A percentile compares a stretch with the other conserved stretches of the same genome.
phyloP scores from a whole-genome alignment of 2,329 filamentous ascomycete genomes.

The Diaporthe amygdali region DNA sequence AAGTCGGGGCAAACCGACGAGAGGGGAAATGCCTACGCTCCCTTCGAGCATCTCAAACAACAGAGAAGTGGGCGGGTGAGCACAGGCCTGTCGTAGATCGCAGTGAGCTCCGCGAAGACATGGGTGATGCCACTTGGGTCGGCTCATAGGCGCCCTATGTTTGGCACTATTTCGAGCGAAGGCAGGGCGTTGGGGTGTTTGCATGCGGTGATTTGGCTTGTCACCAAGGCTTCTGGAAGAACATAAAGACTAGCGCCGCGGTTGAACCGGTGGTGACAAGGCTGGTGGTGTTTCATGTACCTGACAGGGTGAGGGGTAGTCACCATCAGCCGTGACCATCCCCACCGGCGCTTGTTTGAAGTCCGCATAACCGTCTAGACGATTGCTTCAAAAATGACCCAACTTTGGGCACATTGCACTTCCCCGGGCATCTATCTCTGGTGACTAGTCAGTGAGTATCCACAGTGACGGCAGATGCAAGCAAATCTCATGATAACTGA shows the following conservation, averaged over 20 bases:
- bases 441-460: slow-evolving; percentile 9
- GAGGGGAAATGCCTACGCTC: background rate
- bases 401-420: slow-evolving; percentile 12
- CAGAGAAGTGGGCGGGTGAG: background rate
- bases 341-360: slow-evolving; percentile 23
- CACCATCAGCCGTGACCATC: slow-evolving; percentile 7
- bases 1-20: background rate
- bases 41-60: slow-evolving; percentile 14
- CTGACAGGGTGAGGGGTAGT: slow-evolving; percentile 23
- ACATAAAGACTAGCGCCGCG: slow-evolving; percentile 17
- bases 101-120: background rate
- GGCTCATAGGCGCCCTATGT: slow-evolving; percentile 16
- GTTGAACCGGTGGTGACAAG: slow-evolving; percentile 18
- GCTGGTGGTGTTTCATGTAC: slow-evolving; percentile 27
- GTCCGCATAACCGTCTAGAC: slow-evolving; percentile 7
- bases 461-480: slow-evolving; percentile 1
- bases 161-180: slow-evolving; percentile 10
- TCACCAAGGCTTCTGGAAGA: slow-evolving; percentile 1
- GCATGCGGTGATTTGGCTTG: slow-evolving; percentile 7
- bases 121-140: slow-evolving; percentile 19
- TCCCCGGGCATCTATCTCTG: background rate
- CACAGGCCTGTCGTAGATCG: slow-evolving; percentile 9
- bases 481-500: background rate
- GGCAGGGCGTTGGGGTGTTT: background rate
- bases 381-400: slow-evolving; percentile 6